Evolutionary conservation across 306 rosid genomes (phyloP).

Genomic region (Quercus ilex): DNA sequence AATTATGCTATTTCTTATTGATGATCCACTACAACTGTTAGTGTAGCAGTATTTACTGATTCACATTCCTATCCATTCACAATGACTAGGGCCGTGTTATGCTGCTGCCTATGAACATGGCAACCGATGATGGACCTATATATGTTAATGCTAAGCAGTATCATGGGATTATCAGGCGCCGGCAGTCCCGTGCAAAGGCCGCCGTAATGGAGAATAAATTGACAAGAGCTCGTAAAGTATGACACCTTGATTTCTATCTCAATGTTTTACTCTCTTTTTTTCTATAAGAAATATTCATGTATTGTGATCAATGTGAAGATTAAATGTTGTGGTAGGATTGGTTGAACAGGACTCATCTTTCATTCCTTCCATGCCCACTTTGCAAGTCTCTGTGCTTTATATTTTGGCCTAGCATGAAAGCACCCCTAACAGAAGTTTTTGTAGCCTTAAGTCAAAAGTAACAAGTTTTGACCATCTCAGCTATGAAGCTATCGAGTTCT

Average conservation of each 20-base stretch:
- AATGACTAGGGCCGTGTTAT: conserved; percentile 76
- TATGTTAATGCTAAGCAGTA: conserved; percentile 97
- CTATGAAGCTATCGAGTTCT: neutral
- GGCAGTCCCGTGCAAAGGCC: conserved; percentile 91
- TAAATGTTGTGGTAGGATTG: neutral
- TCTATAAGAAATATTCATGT: neutral
- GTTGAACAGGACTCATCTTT: neutral
- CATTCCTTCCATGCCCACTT: neutral
- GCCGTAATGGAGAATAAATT: conserved; percentile 57
- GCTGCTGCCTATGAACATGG: conserved; percentile 73
- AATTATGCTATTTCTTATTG: neutral
- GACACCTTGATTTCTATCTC: neutral
- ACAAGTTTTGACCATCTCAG: neutral
- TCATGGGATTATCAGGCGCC: conserved; percentile 86
- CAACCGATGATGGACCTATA: conserved; percentile 82
- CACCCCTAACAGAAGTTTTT: neutral
- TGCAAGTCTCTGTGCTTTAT: neutral
- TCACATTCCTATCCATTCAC: conserved; percentile 12
- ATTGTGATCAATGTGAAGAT: neutral
- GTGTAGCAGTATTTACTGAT: conserved; percentile 19
- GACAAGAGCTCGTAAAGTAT: conserved; percentile 68
- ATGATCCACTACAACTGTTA: conserved; percentile 8
- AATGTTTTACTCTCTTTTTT: neutral
- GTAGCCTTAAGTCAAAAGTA: neutral
- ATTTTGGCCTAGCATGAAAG: neutral